phyloP scores from a whole-genome alignment of 1,284 basidiomycete genomes.

The Papiliotrema terrestris region DNA sequence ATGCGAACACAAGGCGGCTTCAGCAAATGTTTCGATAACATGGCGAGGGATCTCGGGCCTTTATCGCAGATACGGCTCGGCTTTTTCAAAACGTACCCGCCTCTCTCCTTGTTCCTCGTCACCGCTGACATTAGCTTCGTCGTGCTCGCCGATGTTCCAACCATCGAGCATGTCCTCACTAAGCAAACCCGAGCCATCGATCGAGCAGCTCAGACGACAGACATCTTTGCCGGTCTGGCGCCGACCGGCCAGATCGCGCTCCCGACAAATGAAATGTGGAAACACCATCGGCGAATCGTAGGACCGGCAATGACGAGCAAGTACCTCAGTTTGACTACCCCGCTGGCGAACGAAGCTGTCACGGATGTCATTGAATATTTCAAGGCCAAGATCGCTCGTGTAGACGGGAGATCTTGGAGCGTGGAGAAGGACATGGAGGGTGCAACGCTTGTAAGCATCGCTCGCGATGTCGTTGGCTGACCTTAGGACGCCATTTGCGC shows the following conservation, averaged over 20 bases:
- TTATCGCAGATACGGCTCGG: conserved; percentile 22
- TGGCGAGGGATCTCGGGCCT: conserved; percentile 16
- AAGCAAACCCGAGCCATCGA: conserved; percentile 18
- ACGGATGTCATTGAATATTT: conserved; percentile 20
- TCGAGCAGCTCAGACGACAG: conserved; percentile 16
- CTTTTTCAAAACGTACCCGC: conserved; percentile 16
- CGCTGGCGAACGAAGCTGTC: conserved; percentile 19
- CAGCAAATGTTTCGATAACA: conserved; percentile 17
- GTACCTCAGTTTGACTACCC: conserved; percentile 26
- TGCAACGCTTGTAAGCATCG: conserved; percentile 22
- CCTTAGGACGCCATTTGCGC: conserved; percentile 28
- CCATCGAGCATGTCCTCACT: conserved; percentile 19
- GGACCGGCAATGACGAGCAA: conserved; percentile 33
- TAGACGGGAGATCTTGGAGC: conserved; percentile 7
- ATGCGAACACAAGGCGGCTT: conserved; percentile 10
- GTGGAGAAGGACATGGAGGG: conserved; percentile 18
- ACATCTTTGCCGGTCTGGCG: conserved; percentile 20
- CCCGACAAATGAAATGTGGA: conserved; percentile 22
- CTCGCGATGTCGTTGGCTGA: neutral
- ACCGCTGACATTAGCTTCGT: conserved; percentile 19
- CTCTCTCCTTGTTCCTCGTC: neutral
- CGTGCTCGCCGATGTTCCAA: conserved; percentile 19
- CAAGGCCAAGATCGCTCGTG: conserved; percentile 12
- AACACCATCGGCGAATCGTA: conserved; percentile 29
- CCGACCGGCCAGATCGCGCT: conserved; percentile 25